phyloP scores from a whole-genome alignment of 2,329 filamentous ascomycete species.

The Paraconiothyrium brasiliense region DNA sequence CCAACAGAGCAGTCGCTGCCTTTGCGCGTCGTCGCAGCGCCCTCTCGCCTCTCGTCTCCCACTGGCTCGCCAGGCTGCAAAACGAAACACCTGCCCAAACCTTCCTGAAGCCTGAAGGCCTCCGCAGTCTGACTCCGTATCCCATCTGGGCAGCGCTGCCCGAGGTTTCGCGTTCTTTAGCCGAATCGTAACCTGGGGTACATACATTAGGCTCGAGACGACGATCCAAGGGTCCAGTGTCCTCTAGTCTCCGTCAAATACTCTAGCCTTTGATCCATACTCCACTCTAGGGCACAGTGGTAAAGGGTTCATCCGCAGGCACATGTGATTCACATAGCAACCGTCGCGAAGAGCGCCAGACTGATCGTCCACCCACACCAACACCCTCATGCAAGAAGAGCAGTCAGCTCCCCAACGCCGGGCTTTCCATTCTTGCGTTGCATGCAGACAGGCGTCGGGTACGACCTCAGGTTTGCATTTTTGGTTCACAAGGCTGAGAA shows the following conservation, averaged over 20 bases:
- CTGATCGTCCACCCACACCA: not conserved
- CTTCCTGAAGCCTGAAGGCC: conserved; percentile 25
- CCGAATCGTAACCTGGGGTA: conserved; percentile 45
- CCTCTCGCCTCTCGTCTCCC: conserved; percentile 18
- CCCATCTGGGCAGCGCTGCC: conserved; percentile 18
- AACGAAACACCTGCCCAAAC: conserved; percentile 29
- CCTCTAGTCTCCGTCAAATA: conserved; percentile 32
- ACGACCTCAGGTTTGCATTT: conserved; percentile 22
- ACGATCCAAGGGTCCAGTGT: conserved; percentile 40
- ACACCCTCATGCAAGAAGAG: not conserved
- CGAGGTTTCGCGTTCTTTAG: conserved; percentile 27
- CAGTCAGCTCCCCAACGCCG: conserved; percentile 14
- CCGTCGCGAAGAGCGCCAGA: not conserved
- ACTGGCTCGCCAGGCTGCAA: conserved; percentile 28
- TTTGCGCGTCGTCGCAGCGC: conserved; percentile 15
- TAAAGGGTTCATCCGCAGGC: conserved; percentile 15
- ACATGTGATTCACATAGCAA: conserved; percentile 13
- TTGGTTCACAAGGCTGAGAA: conserved; percentile 42
- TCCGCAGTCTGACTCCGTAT: conserved; percentile 19
- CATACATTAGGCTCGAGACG: conserved; percentile 40
- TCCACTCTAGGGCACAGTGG: conserved; percentile 9
- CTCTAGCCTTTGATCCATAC: conserved; percentile 36
- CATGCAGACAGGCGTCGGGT: not conserved
- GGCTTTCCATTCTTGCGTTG: conserved; percentile 3
- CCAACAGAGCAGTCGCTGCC: conserved; percentile 8